Evolutionary conservation across 192 early-diverging fungal species (phyloP).

Genomic region (Linnemannia hyalina): DNA sequence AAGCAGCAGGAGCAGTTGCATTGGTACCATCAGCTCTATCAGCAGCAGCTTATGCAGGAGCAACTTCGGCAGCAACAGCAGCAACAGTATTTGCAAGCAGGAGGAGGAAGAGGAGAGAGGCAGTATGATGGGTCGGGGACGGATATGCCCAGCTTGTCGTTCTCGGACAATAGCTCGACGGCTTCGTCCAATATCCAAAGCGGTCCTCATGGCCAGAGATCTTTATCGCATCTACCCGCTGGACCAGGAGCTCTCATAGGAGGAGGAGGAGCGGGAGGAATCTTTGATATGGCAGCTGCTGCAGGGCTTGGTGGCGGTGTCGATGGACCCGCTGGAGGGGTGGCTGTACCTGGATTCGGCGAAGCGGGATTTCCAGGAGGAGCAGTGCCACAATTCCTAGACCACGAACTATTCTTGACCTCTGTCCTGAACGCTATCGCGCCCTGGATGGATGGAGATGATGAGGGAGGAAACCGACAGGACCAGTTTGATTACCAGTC

Average conservation of each 20-base stretch:
- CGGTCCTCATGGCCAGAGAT: neutral
- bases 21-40: neutral
- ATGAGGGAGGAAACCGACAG: neutral
- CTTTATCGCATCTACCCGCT: neutral
- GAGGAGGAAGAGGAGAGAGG: neutral
- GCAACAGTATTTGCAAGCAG: neutral
- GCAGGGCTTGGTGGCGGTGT: neutral
- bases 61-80: neutral
- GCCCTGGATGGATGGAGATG: neutral
- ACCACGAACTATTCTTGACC: slow-evolving; percentile 27
- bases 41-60: neutral
- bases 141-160: slow-evolving; percentile 19
- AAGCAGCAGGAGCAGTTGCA: neutral
- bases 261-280: neutral
- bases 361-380: neutral
- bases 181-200: slow-evolving; percentile 1
- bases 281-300: neutral
- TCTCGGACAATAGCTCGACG: slow-evolving; percentile 9
- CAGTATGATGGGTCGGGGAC: neutral
- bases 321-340: neutral
- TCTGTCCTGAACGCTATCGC: slow-evolving; percentile 6
- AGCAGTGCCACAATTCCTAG: neutral
- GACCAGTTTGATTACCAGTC: slow-evolving; percentile 10
- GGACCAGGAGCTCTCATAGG: neutral
- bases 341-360: neutral